These are phyloP conservation scores for Plasmodium falciparum DNA, from an alignment of 169 alveolate genomes.

Conservation along the genomic window DNA sequence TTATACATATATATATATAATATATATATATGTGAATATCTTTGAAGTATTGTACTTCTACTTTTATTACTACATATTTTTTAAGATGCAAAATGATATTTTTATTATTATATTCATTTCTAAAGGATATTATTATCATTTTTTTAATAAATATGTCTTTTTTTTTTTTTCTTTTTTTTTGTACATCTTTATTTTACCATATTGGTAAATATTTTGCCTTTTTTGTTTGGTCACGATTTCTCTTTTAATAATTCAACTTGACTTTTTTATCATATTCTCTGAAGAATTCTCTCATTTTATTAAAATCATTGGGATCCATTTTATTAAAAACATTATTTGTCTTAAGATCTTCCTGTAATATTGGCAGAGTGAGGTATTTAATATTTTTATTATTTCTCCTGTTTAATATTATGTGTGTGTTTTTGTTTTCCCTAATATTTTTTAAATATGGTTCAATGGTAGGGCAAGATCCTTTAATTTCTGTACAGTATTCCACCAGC, in stretches of 20 bases:
- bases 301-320: conserved; percentile 51
- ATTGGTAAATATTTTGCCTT: background rate
- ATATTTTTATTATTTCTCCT: conserved; percentile 56
- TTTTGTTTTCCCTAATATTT: conserved; percentile 67
- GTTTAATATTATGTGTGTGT: conserved; percentile 54
- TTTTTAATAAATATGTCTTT: too few relatives aligned
- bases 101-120: too few relatives aligned
- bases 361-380: conserved; percentile 58
- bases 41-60: too few relatives aligned
- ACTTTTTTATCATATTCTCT: conserved; percentile 62
- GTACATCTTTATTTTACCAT: background rate
- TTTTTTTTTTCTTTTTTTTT: background rate
- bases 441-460: conserved; percentile 61
- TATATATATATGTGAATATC: too few relatives aligned
- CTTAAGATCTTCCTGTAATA: conserved; percentile 54
- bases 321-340: conserved; percentile 45
- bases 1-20: too few relatives aligned
- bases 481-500: conserved; percentile 45
- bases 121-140: too few relatives aligned
- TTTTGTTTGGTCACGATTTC: background rate
- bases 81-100: too few relatives aligned
- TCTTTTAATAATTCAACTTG: conserved; percentile 11
- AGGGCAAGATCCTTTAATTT: conserved; percentile 31
- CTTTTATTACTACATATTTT: too few relatives aligned
- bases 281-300: conserved; percentile 58